Evolutionary conservation across 148 eudicot genomes (phyloP).

Genomic region (Fagopyrum tataricum): DNA sequence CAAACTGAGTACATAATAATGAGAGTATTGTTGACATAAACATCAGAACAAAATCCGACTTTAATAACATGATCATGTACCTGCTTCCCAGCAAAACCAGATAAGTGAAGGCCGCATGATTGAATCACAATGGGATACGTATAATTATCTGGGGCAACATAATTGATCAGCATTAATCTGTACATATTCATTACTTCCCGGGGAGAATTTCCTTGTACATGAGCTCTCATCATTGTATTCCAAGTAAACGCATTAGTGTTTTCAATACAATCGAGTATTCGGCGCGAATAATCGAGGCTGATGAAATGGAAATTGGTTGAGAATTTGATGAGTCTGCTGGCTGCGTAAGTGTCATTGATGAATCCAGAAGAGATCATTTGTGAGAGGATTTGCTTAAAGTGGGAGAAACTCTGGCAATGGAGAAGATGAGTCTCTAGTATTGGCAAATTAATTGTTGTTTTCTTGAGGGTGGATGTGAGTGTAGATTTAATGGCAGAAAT

Average conservation of each 20-base stretch:
- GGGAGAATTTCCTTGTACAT: constrained; percentile 20
- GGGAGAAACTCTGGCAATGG: constrained; percentile 32
- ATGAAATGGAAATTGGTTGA: constrained; percentile 34
- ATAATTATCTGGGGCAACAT: constrained; percentile 36
- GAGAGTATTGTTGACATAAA: constrained; percentile 50
- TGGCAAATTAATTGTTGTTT: constrained; percentile 34
- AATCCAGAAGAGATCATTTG: constrained; percentile 48
- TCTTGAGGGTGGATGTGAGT: constrained; percentile 16
- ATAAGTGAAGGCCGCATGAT: constrained; percentile 25
- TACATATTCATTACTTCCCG: constrained; percentile 36
- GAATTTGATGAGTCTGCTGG: constrained; percentile 55
- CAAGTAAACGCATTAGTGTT: constrained; percentile 50
- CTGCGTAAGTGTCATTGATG: constrained; percentile 49
- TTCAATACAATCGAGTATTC: constrained; percentile 36
- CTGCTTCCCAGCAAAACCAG: constrained; percentile 38
- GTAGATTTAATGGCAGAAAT: constrained; percentile 28
- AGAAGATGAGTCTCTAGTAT: constrained; percentile 42
- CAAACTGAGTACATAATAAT: constrained; percentile 52
- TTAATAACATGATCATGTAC: constrained; percentile 58
- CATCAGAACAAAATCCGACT: constrained; percentile 49
- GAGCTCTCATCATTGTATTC: constrained; percentile 64
- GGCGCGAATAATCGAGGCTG: constrained; percentile 31
- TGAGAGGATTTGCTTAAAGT: constrained; percentile 49
- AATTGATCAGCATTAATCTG: constrained; percentile 30
- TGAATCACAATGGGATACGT: constrained; percentile 49